Evolutionary conservation across 352 stramenopile species (phyloP).

Genomic region (Pythium vanterpoolii): DNA sequence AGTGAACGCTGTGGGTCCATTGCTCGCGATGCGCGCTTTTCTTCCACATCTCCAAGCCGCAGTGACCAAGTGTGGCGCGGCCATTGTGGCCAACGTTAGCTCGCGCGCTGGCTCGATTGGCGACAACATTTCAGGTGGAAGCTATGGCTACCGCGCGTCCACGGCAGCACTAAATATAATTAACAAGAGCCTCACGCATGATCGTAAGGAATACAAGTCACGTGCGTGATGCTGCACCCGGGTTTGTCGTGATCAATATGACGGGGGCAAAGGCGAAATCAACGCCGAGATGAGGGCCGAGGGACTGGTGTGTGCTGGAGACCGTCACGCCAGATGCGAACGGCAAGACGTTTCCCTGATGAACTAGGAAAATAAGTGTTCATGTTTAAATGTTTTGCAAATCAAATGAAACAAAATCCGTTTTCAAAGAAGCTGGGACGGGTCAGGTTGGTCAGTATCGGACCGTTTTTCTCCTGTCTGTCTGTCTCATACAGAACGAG

Average conservation of each 20-base stretch:
- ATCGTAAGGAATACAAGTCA: slow-evolving; percentile 18
- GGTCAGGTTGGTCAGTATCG: no score
- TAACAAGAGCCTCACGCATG: slow-evolving; percentile 19
- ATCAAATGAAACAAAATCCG: no score
- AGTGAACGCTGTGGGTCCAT: no score
- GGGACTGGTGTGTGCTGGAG: slow-evolving; percentile 11
- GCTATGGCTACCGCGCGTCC: slow-evolving; percentile 41
- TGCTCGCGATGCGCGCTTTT: slow-evolving; percentile 30
- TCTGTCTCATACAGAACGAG: no score
- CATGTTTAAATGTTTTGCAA: no score
- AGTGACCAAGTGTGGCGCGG: slow-evolving; percentile 2
- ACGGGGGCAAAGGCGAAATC: slow-evolving; percentile 17
- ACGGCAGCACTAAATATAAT: slow-evolving; percentile 50
- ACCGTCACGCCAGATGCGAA: slow-evolving; percentile 1
- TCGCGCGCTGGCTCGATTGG: slow-evolving; percentile 7
- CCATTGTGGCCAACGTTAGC: slow-evolving; percentile 26
- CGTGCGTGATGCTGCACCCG: slow-evolving; percentile 15
- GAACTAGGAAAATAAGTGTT: neutral
- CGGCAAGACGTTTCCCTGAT: slow-evolving; percentile 1
- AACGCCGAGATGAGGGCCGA: slow-evolving; percentile 10
- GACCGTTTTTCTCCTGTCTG: no score
- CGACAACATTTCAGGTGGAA: slow-evolving; percentile 11
- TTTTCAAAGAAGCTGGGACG: no score
- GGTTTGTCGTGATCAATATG: slow-evolving; percentile 29
- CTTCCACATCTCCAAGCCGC: slow-evolving; percentile 18